These are phyloP conservation scores for Lactarius pseudohatsudake DNA, from an alignment of 768 basidiomycete genomes.

Conservation along the genomic window DNA sequence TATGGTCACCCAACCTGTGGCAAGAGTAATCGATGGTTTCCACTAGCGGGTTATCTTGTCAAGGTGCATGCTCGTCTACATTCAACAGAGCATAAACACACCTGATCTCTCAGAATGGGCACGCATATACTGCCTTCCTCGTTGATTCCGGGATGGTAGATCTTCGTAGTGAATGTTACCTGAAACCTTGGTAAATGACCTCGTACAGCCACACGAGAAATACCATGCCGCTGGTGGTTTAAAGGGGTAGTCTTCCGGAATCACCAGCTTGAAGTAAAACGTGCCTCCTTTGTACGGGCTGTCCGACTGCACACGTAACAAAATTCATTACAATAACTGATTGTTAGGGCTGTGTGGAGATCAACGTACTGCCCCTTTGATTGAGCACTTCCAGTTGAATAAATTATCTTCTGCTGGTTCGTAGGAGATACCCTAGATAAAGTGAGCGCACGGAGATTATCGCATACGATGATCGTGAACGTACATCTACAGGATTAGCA, in stretches of 20 bases:
- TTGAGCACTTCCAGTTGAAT: slow-evolving; percentile 72
- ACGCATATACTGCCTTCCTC: slow-evolving; percentile 87
- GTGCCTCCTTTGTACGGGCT: slow-evolving; percentile 84
- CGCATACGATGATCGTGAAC: slow-evolving; percentile 23
- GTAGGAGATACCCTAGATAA: slow-evolving; percentile 56
- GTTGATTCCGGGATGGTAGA: slow-evolving; percentile 90
- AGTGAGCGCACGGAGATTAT: slow-evolving; percentile 18
- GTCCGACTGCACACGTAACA: slow-evolving; percentile 48
- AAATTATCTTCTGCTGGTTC: slow-evolving; percentile 70
- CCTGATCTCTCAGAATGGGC: slow-evolving; percentile 81
- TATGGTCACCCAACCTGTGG: slow-evolving; percentile 50
- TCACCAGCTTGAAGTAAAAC: slow-evolving; percentile 68
- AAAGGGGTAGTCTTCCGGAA: slow-evolving; percentile 85
- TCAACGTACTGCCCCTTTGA: slow-evolving; percentile 71
- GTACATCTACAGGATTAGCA: slow-evolving; percentile 64
- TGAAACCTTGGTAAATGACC: slow-evolving; percentile 34
- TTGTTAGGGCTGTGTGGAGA: slow-evolving; percentile 17
- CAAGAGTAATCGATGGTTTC: slow-evolving; percentile 78
- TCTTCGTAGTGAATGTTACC: slow-evolving; percentile 84
- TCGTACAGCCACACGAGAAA: background rate
- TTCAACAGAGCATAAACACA: slow-evolving; percentile 36
- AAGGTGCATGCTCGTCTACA: slow-evolving; percentile 7
- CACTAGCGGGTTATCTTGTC: slow-evolving; percentile 49
- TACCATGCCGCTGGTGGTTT: slow-evolving; percentile 71
- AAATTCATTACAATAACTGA: slow-evolving; percentile 16